Conservation (phyloP, 2,329 filamentous ascomycete species). For the Aureobasidium melanogenum region DNA sequence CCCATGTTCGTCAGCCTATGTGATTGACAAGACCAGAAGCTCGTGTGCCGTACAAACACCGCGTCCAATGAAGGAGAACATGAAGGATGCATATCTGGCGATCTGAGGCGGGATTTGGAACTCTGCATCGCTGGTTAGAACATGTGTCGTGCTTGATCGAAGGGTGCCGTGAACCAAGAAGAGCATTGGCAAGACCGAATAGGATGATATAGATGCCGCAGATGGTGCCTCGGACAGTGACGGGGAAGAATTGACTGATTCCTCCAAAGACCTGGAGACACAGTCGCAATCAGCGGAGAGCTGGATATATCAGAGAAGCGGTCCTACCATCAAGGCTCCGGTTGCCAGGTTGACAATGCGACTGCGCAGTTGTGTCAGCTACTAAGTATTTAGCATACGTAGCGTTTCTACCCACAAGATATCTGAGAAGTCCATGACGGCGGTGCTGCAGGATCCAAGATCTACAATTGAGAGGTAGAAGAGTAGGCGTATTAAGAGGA, state of each 20-base stretch:
- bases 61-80: constrained; percentile 94
- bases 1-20: constrained; percentile 7
- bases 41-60: constrained; percentile 60
- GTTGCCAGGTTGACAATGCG: constrained; percentile 76
- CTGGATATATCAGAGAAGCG: not conserved
- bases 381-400: not conserved
- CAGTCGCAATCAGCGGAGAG: not conserved
- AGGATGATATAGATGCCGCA: constrained; percentile 81
- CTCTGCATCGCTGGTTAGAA: constrained; percentile 44
- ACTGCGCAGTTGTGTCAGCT: constrained; percentile 40
- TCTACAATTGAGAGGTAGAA: not conserved
- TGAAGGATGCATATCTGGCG: constrained; percentile 88
- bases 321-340: constrained; percentile 6
- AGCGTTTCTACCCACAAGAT: constrained; percentile 55
- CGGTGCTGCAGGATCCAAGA: not conserved
- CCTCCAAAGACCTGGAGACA: constrained; percentile 52
- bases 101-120: constrained; percentile 93
- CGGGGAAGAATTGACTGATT: constrained; percentile 59
- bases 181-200: constrained; percentile 60
- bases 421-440: constrained; percentile 81
- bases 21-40: not conserved
- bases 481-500: not conserved
- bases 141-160: not conserved
- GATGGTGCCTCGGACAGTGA: constrained; percentile 60
- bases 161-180: not conserved